phyloP scores from a whole-genome alignment of 164 flowering plant genomes.

The Piper longum region DNA sequence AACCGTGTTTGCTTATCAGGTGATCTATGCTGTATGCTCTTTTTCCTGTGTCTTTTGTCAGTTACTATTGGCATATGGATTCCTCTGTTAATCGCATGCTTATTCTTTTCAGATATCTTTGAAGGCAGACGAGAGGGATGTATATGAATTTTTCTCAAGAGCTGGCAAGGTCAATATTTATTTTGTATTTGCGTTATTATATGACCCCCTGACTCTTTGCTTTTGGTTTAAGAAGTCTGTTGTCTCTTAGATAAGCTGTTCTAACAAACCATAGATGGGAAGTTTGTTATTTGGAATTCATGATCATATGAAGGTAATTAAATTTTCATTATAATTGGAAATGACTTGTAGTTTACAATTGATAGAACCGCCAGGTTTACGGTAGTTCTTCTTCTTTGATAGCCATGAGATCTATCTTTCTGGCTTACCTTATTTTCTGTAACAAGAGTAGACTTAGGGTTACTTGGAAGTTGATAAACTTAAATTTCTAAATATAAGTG shows the following conservation, averaged over 20 bases:
- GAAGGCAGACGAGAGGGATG: conserved; percentile 85
- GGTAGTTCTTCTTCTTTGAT: no score
- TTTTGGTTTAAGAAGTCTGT: not conserved
- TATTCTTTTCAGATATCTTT: conserved; percentile 65
- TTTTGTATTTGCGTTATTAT: not conserved
- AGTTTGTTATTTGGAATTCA: no score
- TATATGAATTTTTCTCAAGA: conserved; percentile 83
- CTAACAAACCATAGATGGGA: not conserved
- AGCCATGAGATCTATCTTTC: not conserved
- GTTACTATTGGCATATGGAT: not conserved
- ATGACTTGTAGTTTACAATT: no score
- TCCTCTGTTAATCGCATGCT: not conserved
- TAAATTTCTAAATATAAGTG: not conserved
- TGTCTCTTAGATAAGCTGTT: not conserved
- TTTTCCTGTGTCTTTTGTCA: not conserved
- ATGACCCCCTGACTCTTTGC: no score
- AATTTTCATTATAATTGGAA: no score
- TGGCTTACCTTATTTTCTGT: not conserved
- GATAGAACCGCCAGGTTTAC: not conserved
- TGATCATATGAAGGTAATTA: no score
- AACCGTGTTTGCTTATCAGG: conserved; percentile 99
- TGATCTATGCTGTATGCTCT: conserved; percentile 6
- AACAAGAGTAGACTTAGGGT: not conserved
- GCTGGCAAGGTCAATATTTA: conserved; percentile 78
- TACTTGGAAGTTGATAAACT: not conserved